These are phyloP conservation scores for Sphagnum fallax DNA, from an alignment of 228 moss, liverwort and hornwort genomes.

Conservation along the genomic window DNA sequence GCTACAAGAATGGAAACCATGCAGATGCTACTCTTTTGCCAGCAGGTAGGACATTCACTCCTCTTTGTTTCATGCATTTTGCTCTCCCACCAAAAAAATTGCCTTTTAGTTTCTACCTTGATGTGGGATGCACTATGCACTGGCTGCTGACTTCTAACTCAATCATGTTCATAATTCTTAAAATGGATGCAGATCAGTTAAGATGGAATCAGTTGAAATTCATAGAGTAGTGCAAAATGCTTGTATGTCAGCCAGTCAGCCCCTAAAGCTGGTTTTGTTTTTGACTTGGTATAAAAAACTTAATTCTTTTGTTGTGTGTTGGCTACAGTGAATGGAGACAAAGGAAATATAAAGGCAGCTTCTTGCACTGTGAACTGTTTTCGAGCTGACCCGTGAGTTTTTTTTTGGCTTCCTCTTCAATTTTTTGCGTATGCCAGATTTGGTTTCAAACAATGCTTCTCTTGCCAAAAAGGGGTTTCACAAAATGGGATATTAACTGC, in stretches of 20 bases:
- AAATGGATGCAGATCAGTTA: too few relatives aligned
- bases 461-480: not conserved
- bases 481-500: not conserved
- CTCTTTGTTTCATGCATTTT: too few relatives aligned
- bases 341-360: slow-evolving; percentile 25
- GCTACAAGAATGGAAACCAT: slow-evolving; percentile 33
- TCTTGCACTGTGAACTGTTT: slow-evolving; percentile 77
- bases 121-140: too few relatives aligned
- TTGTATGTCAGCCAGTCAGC: too few relatives aligned
- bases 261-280: too few relatives aligned
- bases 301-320: not conserved
- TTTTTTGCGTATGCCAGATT: not conserved
- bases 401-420: not conserved
- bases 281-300: too few relatives aligned
- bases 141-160: too few relatives aligned
- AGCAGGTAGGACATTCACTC: slow-evolving; percentile 15
- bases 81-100: too few relatives aligned
- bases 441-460: not conserved
- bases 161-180: too few relatives aligned
- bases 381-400: slow-evolving; percentile 70
- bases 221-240: too few relatives aligned
- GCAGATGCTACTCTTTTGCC: slow-evolving; percentile 25
- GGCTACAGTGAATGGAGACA: slow-evolving; percentile 17
- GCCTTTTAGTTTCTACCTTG: too few relatives aligned
- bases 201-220: too few relatives aligned